Base-by-base conservation (phyloP, 108 stramenopile genomes). In the Mediolabrus comicus region DNA sequence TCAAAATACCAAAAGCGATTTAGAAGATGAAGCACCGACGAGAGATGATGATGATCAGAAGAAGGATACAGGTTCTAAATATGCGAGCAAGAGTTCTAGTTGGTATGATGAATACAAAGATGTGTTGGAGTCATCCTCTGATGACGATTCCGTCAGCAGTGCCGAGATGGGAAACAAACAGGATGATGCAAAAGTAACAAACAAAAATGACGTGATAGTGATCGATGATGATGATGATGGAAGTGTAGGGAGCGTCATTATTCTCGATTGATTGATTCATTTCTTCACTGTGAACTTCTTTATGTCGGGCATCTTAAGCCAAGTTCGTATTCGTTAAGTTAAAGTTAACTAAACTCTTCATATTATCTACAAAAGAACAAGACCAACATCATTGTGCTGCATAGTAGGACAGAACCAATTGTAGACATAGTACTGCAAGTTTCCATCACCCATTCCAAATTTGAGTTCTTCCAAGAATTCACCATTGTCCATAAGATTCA, bases 381-480 rank as follows among this genome's bases (percentile, higher is more conserved):
- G 75, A 8, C 98, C 99, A 10, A 98, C 89, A 29, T 98, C 94
- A 24, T 63, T 43, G 9, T 96, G 64, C 58, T 84, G 65, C 87
- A 99, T 95, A 29, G 61, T 80, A 1, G 89, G 89, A 67, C 88
- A 91, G 59, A 73, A 86, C 98, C 98, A 99, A 79, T 99, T 99
- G 94, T 97, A 99, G 24, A 99, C 81, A 82, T 99, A 99, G 84
- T 99, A 99, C 79, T 99, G 97, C 22, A 99, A 81, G 65, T 91
- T 87, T 26, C 99, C 99, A 74, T 99, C 99, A 8, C 99, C 99
- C 74, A 85, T 86, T 30, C 99, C 99, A 77, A 99, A 99, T 67
- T 95, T 92, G 54, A 99, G 89, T 29, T 95, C 95, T 58, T 84
- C 68, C 74, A 99, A 77, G 67, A 98, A 88, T 8, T 49, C 55